Evolutionary conservation across 441 rosid species (phyloP).

Genomic region (Dalechampia spathulata): DNA sequence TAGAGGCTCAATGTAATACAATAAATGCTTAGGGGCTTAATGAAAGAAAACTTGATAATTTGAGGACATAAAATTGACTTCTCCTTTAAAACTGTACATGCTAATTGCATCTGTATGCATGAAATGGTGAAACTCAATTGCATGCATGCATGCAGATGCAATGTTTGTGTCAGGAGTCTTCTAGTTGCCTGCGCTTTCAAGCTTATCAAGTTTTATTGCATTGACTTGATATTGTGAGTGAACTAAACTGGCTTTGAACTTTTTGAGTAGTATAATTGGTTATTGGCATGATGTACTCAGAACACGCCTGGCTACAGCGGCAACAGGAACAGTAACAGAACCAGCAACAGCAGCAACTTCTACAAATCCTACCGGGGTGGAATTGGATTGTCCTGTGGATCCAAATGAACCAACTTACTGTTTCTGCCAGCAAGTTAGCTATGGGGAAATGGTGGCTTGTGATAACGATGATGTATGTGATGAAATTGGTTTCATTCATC

Average conservation of each 20-base stretch:
- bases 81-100: background rate
- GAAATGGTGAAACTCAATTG: background rate
- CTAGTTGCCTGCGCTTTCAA: too few relatives aligned
- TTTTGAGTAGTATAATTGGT: background rate
- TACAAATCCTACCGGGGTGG: constrained; percentile 66
- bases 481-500: background rate
- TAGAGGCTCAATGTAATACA: too few relatives aligned
- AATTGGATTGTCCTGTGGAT: constrained; percentile 90
- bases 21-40: too few relatives aligned
- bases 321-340: constrained; percentile 23
- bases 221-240: background rate
- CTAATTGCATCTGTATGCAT: background rate
- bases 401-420: constrained; percentile 99
- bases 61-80: too few relatives aligned
- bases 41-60: too few relatives aligned
- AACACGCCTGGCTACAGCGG: constrained; percentile 58
- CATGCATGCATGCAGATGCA: too few relatives aligned
- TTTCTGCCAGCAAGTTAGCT: constrained; percentile 95
- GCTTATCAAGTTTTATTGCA: background rate
- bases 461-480: constrained; percentile 70
- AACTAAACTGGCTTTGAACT: background rate
- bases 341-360: constrained; percentile 40
- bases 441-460: constrained; percentile 93
- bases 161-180: too few relatives aligned
- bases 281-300: constrained; percentile 29